Base-by-base conservation (phyloP, 768 basidiomycete species). In the Trametes cinnabarina region DNA sequence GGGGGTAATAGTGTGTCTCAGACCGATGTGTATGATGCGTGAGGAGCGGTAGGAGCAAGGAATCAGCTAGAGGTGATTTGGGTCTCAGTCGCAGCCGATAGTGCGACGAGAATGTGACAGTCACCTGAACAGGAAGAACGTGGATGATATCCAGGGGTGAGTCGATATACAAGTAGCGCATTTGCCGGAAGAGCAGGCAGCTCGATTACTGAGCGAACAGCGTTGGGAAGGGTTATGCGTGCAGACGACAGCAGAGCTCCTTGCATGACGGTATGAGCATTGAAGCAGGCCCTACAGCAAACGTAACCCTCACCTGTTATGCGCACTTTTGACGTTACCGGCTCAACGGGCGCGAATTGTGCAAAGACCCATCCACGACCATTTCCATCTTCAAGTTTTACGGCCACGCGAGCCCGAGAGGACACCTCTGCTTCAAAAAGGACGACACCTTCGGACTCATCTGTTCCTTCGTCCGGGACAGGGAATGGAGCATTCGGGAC, bases 381-480 rank as follows among this genome's bases (percentile, higher is more conserved):
- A 50, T 82, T 78, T 9, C 75, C 79, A 48, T 74, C 69, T 12
- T 83, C 77, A 22, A 87, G 65, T 25, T 67, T 72, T 39, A 92
- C 73, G 1, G 79, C 87, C 5, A 92, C 68, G 78, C 79, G 83
- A 6, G 70, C 68, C 11, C 63, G 58, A 56, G 65, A 35, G 52
- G 58, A 63, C 17, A 86, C 41, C 39, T 77, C 71, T 10, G 78
- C 80, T 65, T 87, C 85, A 64, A 82, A 90, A 23, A 86, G 71
- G 4, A 85, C 85, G 1, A 87, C 74, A 0, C 88, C 89, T 55
- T 90, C 89, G 9, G 86, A 87, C 68, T 92, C 88, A 51, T 89
- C 87, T 0, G 80, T 69, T 0, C 90, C 90, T 69, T 87, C 84
- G 15, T 81, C 70, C 14, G 88, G 86, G 0, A 81, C 72, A 5